Base-by-base conservation (phyloP, 140 eudicot genomes). In the Erigeron philadelphicus region DNA sequence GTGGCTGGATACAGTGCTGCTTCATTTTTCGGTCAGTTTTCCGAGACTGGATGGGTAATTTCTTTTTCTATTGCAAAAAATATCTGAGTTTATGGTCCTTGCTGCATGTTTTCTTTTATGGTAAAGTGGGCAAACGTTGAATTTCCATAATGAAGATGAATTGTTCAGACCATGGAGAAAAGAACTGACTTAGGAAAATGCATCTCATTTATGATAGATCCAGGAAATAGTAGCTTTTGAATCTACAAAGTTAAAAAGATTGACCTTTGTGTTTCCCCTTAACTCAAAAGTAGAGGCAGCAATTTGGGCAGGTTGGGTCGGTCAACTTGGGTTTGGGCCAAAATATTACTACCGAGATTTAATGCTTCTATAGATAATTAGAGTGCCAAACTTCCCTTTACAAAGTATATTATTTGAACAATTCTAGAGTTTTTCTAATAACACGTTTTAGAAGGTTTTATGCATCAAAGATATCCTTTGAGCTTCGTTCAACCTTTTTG, bases 21-120 rank as follows among this genome's bases (percentile, higher is more conserved):
- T 70, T 91, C 96, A 8, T 84, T 86, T 52, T 84, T 76, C 73
- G 63, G 88, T 57, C 96, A 84, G 47, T 86, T 85, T 78, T 58
- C 77, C 47, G 96, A 82, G 72, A 81, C 78, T 8, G 89, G 90
- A 82, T 86, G 96, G 98, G 98, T 91, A 86, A 71, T 71, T 11
- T 42, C 23, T 50, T 55, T 43, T 60, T 9, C 60, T 11, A 15
- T 61, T 15, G 68, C 47, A 49, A 10, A 52, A 38, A 0, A 68
- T 9, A 56, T 70, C 0, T 7, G 12, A 40, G 15, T 9, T 35
- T 71, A 16, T 55, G 18, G 13, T 11, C 55, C 53, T 67, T 5
- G 35, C 35, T 25, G 35, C 35, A 25, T 25, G 35, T 25, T 25
- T 25, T 25, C 35, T 25, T 25, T 25, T 25, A 2, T 25, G 35